These are phyloP conservation scores for Boletus subcaerulescens DNA, from an alignment of 768 basidiomycete genomes.

Conservation along the genomic window DNA sequence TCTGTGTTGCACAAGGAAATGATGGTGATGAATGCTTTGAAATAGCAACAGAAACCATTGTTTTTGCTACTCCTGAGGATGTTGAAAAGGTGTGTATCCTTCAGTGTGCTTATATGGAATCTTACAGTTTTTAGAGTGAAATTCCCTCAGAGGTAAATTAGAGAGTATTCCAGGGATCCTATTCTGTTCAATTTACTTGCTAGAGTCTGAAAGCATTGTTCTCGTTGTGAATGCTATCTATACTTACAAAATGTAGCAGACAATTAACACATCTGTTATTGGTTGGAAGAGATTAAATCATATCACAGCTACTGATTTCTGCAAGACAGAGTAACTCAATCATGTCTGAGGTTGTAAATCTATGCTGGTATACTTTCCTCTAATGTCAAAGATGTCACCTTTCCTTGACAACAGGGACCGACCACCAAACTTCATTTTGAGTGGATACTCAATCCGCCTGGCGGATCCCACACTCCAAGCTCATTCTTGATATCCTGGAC, in stretches of 20 bases:
- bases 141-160: background rate
- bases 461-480: conserved; percentile 82
- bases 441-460: conserved; percentile 33
- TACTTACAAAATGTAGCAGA: too few species aligned
- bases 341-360: too few species aligned
- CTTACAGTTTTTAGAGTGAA: conserved; percentile 1
- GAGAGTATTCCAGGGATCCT: background rate
- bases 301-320: background rate
- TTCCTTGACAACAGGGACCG: too few species aligned
- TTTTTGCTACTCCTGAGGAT: conserved; percentile 2
- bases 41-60: background rate
- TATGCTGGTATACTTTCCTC: background rate
- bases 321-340: background rate
- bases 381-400: background rate
- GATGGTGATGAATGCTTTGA: background rate
- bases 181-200: too few species aligned
- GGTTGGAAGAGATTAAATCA: too few species aligned
- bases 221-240: too few species aligned
- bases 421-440: background rate
- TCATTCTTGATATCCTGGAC: conserved; percentile 81
- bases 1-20: conserved; percentile 2
- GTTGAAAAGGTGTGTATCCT: conserved; percentile 2
- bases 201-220: too few species aligned
- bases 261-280: too few species aligned
- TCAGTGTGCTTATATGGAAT: background rate